Evolutionary conservation across 352 stramenopile genomes (phyloP).

Genomic region (Pythium biforme): DNA sequence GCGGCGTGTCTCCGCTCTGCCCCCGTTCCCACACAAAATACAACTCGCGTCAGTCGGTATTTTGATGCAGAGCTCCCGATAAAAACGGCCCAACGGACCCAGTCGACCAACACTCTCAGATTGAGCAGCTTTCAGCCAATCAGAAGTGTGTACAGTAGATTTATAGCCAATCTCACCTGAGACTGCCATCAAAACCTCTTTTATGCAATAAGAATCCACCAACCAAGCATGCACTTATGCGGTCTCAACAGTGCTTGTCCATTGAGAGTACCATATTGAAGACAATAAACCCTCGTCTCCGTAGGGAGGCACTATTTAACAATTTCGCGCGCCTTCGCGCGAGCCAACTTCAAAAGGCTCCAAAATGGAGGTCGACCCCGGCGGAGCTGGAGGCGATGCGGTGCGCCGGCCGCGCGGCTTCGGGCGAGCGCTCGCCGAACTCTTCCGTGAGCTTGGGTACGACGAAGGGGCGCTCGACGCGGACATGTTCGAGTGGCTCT

Average conservation of each 20-base stretch:
- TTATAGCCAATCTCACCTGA: conserved; percentile 7
- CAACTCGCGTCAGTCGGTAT: neutral
- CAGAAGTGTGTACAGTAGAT: neutral
- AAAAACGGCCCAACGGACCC: conserved; percentile 15
- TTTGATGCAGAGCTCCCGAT: conserved; percentile 7
- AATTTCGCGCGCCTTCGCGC: neutral
- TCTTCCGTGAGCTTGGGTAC: conserved; percentile 39
- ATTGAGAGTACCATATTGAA: neutral
- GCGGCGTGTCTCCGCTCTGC: conserved; percentile 2
- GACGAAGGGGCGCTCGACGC: conserved; percentile 30
- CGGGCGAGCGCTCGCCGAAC: conserved; percentile 33
- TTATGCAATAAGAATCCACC: neutral
- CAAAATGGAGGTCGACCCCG: conserved; percentile 9
- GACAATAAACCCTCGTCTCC: neutral
- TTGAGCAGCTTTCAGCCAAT: neutral
- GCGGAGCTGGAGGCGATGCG: neutral
- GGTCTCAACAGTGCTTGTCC: neutral
- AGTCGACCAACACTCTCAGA: conserved; percentile 12
- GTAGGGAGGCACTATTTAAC: neutral
- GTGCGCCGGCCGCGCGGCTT: conserved; percentile 11
- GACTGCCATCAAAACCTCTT: neutral
- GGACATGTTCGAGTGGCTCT: conserved; percentile 39
- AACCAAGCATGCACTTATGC: neutral
- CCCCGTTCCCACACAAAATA: conserved; percentile 8
- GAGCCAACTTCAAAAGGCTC: conserved; percentile 10